Evolutionary conservation across 192 early-diverging fungal species (phyloP).

Genomic region (Spizellomyces sp.): DNA sequence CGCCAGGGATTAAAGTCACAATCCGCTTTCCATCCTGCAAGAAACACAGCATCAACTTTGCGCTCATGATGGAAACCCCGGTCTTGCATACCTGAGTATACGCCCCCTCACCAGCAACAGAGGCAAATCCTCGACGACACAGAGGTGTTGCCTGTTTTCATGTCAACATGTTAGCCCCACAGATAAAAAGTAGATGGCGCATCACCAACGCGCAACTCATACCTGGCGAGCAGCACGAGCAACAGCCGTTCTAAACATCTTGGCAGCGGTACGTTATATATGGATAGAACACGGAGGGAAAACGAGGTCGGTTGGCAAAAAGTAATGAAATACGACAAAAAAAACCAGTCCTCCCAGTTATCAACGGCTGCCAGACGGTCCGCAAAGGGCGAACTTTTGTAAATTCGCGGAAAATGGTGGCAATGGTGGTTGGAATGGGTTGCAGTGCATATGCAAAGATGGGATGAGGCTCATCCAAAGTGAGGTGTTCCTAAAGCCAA

Average conservation of each 20-base stretch:
- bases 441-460: no score
- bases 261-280: background rate
- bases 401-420: no score
- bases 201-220: constrained; percentile 5
- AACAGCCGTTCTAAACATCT: constrained; percentile 29
- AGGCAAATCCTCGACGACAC: constrained; percentile 20
- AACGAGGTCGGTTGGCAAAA: no score
- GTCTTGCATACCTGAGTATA: constrained; percentile 22
- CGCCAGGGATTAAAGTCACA: constrained; percentile 96
- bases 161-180: no score
- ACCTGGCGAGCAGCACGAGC: constrained; percentile 34
- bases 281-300: background rate
- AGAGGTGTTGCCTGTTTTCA: constrained; percentile 11
- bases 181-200: background rate
- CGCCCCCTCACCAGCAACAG: constrained; percentile 28
- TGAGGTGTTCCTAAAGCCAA: no score
- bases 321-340: no score
- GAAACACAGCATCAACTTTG: background rate
- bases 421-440: no score
- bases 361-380: no score
- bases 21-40: constrained; percentile 53
- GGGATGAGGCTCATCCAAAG: no score
- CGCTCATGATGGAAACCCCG: background rate
- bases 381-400: no score
- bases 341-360: no score